Conservation (phyloP, 139 green algal species). For the Coccomyxa sp. region DNA sequence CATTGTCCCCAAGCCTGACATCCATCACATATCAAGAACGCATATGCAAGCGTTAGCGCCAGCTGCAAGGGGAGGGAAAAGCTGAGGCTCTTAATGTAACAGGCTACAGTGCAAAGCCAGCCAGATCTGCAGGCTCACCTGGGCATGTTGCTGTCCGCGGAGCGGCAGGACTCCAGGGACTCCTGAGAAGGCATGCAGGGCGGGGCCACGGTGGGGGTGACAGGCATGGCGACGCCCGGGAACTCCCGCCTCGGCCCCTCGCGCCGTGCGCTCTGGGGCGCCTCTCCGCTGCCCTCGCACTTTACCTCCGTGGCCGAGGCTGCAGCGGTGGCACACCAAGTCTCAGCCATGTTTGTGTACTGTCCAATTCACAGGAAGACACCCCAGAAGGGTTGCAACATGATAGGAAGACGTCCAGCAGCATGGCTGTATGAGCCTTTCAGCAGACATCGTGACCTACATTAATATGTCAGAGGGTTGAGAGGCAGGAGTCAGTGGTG, state of each 20-base stretch:
- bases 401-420: neutral
- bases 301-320: neutral
- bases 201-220: neutral
- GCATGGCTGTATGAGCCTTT: neutral
- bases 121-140: neutral
- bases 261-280: neutral
- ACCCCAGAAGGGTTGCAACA: neutral
- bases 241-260: neutral
- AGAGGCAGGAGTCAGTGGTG: neutral
- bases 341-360: too few relatives aligned
- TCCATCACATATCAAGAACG: neutral
- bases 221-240: neutral
- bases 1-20: neutral
- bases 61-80: neutral
- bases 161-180: neutral
- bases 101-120: neutral
- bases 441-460: neutral
- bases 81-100: neutral
- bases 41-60: neutral
- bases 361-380: too few relatives aligned
- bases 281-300: neutral
- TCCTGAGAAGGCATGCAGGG: neutral
- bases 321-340: too few relatives aligned
- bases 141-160: neutral
- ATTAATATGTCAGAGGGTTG: neutral